Conservation (phyloP, 2,329 filamentous ascomycete species). For the Phyllosticta citrichinensis region DNA sequence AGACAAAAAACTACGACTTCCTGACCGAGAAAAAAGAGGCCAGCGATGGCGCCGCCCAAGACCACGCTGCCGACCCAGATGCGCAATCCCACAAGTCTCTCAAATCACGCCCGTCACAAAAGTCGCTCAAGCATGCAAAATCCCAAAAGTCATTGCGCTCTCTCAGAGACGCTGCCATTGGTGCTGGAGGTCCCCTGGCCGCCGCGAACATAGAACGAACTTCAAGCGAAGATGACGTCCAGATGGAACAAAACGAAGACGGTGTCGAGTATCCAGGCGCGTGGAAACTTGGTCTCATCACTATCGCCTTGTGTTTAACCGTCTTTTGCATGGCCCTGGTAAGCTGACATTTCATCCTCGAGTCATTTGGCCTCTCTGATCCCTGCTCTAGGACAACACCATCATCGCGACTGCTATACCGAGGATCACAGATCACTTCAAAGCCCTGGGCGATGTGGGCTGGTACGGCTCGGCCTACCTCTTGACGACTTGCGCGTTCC, state of each 20-base stretch:
- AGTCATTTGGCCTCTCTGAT: neutral
- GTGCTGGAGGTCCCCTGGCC: neutral
- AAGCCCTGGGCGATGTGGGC: slow-evolving; percentile 14
- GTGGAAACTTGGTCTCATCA: slow-evolving; percentile 18
- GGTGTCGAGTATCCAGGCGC: slow-evolving; percentile 25
- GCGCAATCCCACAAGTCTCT: neutral
- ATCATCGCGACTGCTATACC: slow-evolving; percentile 24
- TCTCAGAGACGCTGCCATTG: neutral
- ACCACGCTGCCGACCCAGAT: neutral
- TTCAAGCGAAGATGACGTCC: neutral
- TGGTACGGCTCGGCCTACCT: slow-evolving; percentile 29
- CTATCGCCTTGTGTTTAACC: slow-evolving; percentile 19
- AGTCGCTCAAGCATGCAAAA: neutral
- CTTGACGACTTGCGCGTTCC: slow-evolving; percentile 32
- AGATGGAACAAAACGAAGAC: slow-evolving; percentile 15
- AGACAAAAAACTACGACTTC: neutral
- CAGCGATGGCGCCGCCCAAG: neutral
- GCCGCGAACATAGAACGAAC: neutral
- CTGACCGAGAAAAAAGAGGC: neutral
- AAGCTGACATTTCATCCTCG: neutral
- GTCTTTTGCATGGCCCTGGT: slow-evolving; percentile 21
- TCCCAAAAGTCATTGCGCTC: neutral
- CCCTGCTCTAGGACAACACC: slow-evolving; percentile 11
- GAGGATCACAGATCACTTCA: slow-evolving; percentile 21
- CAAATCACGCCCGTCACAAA: neutral